A percentile compares a stretch with the other conserved stretches of the same genome.
These are phyloP conservation scores for Fraxinus pennsylvanica DNA, from an alignment of 257 asterid species.

Conservation along the genomic window DNA sequence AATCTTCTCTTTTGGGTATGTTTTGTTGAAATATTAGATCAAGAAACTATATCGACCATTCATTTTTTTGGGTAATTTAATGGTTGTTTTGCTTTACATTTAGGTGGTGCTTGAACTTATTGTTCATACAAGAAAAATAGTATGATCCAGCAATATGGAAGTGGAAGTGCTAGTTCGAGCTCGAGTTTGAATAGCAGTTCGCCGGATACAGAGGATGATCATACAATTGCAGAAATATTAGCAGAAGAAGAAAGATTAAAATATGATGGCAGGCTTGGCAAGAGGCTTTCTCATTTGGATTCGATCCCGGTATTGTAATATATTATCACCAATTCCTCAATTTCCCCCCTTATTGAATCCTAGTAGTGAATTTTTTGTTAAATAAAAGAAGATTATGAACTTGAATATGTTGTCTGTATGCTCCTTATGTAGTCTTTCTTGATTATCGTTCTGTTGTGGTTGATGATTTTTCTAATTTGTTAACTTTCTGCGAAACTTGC, in stretches of 20 bases:
- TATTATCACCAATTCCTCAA: conserved; percentile 6
- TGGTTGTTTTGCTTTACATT: background rate
- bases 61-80: background rate
- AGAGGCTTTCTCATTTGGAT: conserved; percentile 87
- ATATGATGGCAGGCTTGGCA: conserved; percentile 63
- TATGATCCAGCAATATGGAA: conserved; percentile 33
- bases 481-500: too few relatives aligned
- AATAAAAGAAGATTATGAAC: conserved; percentile 3
- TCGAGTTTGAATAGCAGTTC: conserved; percentile 58
- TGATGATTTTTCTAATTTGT: background rate
- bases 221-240: conserved; percentile 73
- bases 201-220: conserved; percentile 93
- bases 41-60: background rate
- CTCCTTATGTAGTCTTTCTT: background rate
- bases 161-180: conserved; percentile 67
- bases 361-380: background rate
- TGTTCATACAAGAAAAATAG: background rate
- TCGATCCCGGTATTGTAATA: conserved; percentile 66
- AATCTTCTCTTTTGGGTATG: background rate
- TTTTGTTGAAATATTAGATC: background rate
- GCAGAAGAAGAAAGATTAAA: conserved; percentile 66
- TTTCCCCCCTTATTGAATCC: background rate
- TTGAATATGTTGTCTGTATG: conserved; percentile 8
- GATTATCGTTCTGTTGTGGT: background rate
- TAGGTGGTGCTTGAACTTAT: background rate